Evolutionary conservation across 179 eudicot species (phyloP).

Genomic region (Carnegiea gigantea): DNA sequence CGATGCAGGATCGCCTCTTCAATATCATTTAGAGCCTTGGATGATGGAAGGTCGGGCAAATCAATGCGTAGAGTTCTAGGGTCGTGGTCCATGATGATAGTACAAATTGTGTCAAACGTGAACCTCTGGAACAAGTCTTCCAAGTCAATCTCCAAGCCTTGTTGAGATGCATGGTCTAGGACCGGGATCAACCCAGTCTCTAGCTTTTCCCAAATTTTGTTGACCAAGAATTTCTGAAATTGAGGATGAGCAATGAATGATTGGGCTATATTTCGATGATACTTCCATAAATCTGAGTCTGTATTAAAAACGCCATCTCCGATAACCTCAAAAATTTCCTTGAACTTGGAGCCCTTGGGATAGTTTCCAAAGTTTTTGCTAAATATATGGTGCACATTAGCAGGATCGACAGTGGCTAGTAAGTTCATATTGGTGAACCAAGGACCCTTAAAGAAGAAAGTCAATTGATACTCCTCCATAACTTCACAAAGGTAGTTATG

Average conservation of each 20-base stretch:
- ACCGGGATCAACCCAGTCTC: neutral
- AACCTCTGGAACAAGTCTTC: neutral
- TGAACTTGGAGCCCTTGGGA: neutral
- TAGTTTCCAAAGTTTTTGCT: neutral
- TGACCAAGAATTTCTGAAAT: conserved; percentile 26
- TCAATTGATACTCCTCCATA: neutral
- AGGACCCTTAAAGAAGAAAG: neutral
- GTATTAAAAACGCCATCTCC: conserved; percentile 42
- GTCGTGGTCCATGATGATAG: conserved; percentile 3
- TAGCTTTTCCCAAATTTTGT: neutral
- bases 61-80: conserved; percentile 16
- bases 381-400: neutral
- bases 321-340: conserved; percentile 5
- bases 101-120: neutral
- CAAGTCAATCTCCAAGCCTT: neutral
- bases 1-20: conserved; percentile 24
- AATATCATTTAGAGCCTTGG: conserved; percentile 21
- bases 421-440: conserved; percentile 22
- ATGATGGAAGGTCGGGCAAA: neutral
- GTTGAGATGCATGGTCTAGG: neutral
- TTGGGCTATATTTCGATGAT: conserved; percentile 28
- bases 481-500: neutral
- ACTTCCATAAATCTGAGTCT: conserved; percentile 32
- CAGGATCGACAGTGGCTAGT: neutral
- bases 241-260: conserved; percentile 22